Evolutionary conservation across 192 early-diverging fungal species (phyloP), one percentile per base, ranked within the genome.

Genomic region (Helicostylum pulchrum): DNA sequence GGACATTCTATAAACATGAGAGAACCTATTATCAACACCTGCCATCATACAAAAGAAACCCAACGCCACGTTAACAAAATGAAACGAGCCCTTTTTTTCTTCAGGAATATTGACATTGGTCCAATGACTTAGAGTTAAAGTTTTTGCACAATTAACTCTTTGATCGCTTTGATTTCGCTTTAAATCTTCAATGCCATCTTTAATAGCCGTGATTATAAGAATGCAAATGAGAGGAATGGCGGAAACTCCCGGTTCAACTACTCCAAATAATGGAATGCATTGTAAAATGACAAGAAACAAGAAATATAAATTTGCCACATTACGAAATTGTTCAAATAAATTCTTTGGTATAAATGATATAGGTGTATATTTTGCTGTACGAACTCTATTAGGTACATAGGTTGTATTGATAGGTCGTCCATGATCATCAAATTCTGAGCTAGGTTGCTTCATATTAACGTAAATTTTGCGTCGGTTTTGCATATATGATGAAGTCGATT

Each of bases 261-360:
- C 79, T 46, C 83, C 81, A 34, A 85, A 69, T 21, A 75, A 56
- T 0, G 81, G 81, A 32, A 76, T 67, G n/a, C 86, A 80, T 74
- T 96, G 94, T 51, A 98, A 78, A 20, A 96, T 85, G 4, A 95
- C 91, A 21, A 97, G 69, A 53, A 90, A 88, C 54, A 96, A 75
- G 70, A 99, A 99, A 75, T 96, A 99, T 19, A 97, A 83, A 75
- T 99, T 99, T 58, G 97, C 97, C 2, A 96, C 84, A 36, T 86
- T 84, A 5, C 93, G 88, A 75, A 99, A 99, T 81, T 99, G 96
- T 82, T 98, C 96, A 70, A 93, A 91, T 63, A 99, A 73, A 66
- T 97, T 97, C 70, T 94, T 96, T 30, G 96, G 96, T n/a, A 98
- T 77, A 79, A 99, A 99, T 0, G 90, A 88, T 7, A 93, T 53